Evolutionary conservation across 1,284 basidiomycete genomes (phyloP), one percentile per base, ranked within the genome.

Genomic region (Boletus semigastroideus): DNA sequence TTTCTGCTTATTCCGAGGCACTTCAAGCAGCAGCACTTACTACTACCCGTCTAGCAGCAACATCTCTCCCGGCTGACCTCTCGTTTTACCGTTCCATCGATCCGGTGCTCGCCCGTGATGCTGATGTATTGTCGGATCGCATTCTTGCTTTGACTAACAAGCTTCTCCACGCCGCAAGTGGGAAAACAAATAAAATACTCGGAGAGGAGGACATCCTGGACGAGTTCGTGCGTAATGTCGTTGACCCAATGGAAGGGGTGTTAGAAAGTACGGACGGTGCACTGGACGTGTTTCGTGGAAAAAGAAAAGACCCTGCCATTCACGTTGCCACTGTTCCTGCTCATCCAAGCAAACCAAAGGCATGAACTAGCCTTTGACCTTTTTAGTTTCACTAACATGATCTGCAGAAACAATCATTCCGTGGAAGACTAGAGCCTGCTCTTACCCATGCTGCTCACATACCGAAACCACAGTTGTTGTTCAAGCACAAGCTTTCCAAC

Each of bases 41-140:
- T 46, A 75, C 84, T 5, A 87, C 85, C 4, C 78, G 81, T 53
- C 72, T 77, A 48, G 78, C 86, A 1, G 79, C 78, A 5, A 54
- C 66, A 33, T 72, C 72, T 1, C 71, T 90, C 7, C 87, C 87
- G 13, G 49, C 71, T 11, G 93, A 95, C 70, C 73, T 96, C 53
- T 72, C 78, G 41, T 96, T 95, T 68, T 89, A 96, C 70, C 84
- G 90, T 37, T 90, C 93, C 3, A 80, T 97, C 57, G 88, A 95
- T 68, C 72, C 79, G 14, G 75, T 73, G 13, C 78, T 96, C 54
- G 86, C 85, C 2, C 77, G 74, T 45, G 80, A 84, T 52, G 70
- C 92, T 22, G 89, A 92, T 58, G 67, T 65, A 7, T 79, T 85
- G 57, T 85, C 86, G 0, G 70, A 77, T 27, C 76, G 79, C 39